phyloP scores from a whole-genome alignment of 805 yeast genomes.

The Torulaspora quercuum region DNA sequence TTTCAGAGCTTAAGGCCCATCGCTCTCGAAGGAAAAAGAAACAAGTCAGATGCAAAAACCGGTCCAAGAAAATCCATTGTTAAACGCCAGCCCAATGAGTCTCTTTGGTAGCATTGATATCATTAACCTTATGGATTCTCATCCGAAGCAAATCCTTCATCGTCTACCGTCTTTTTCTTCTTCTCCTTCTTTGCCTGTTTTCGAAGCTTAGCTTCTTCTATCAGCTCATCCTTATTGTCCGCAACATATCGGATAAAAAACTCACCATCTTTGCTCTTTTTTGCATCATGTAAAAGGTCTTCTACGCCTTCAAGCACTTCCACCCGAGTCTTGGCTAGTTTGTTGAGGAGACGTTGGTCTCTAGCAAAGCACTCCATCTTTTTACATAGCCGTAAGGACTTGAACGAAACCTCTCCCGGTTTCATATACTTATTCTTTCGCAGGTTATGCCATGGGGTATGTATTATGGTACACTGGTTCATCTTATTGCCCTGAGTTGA shows the following conservation, averaged over 20 bases:
- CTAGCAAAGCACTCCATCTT: slow-evolving; percentile 52
- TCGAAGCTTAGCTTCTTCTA: slow-evolving; percentile 25
- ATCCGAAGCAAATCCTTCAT: too few species aligned
- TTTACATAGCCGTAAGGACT: slow-evolving; percentile 52
- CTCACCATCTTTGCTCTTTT: slow-evolving; percentile 31
- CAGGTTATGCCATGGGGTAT: slow-evolving; percentile 72
- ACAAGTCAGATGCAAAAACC: neutral
- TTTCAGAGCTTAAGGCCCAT: slow-evolving; percentile 10
- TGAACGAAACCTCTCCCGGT: slow-evolving; percentile 73
- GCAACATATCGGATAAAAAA: slow-evolving; percentile 22
- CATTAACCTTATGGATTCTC: too few species aligned
- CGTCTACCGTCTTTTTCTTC: slow-evolving; percentile 19
- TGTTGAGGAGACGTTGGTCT: slow-evolving; percentile 57
- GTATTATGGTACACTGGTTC: slow-evolving; percentile 61
- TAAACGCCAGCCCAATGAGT: too few species aligned
- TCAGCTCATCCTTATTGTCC: slow-evolving; percentile 20
- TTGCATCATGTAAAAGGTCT: slow-evolving; percentile 28
- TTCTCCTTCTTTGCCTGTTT: slow-evolving; percentile 21
- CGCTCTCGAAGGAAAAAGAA: slow-evolving; percentile 3
- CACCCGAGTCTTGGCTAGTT: slow-evolving; percentile 59
- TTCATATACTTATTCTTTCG: slow-evolving; percentile 68
- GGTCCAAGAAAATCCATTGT: too few species aligned
- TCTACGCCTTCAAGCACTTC: slow-evolving; percentile 43
- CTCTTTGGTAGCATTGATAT: too few species aligned
- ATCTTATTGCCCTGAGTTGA: slow-evolving; percentile 73